Percentiles rank a stretch among this genome's conserved stretches.
These are phyloP conservation scores for Beauveria sp. DNA, from an alignment of 2,329 filamentous ascomycete genomes.

Conservation along the genomic window DNA sequence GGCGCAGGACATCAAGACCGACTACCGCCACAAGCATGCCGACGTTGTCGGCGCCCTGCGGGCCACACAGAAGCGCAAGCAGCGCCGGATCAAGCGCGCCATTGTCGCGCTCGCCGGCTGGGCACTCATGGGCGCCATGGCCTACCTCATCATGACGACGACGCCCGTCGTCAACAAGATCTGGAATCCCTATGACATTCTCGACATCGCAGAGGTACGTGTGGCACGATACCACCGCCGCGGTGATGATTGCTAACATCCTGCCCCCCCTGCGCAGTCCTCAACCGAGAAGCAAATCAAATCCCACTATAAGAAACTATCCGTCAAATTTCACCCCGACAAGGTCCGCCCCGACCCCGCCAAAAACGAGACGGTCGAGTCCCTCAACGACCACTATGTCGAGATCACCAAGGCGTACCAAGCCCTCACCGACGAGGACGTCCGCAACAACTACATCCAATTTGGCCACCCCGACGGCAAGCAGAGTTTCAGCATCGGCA, in stretches of 20 bases:
- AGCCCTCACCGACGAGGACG: conserved; percentile 90
- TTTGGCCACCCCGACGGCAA: conserved; percentile 97
- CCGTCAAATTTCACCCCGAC: conserved; percentile 84
- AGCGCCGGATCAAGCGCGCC: conserved; percentile 79
- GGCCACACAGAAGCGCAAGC: conserved; percentile 80
- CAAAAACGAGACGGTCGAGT: conserved; percentile 84
- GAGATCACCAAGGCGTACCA: conserved; percentile 98
- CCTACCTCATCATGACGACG: conserved; percentile 80
- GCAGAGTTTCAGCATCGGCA: conserved; percentile 96
- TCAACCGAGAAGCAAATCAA: conserved; percentile 87
- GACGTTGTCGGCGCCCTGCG: conserved; percentile 77
- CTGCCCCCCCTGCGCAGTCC: conserved; percentile 41
- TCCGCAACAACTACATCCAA: conserved; percentile 93
- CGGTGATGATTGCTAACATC: not conserved
- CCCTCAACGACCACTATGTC: conserved; percentile 80
- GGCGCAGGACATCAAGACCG: conserved; percentile 72
- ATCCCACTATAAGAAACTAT: conserved; percentile 79
- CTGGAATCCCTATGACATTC: conserved; percentile 95
- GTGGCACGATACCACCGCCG: not conserved
- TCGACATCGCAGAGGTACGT: conserved; percentile 73
- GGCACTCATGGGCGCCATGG: conserved; percentile 79
- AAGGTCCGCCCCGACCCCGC: conserved; percentile 75
- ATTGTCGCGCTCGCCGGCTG: conserved; percentile 71
- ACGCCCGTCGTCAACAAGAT: conserved; percentile 65
- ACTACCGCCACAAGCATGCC: conserved; percentile 74